phyloP scores from a whole-genome alignment of 805 yeast species.

The Wickerhamia fluorescens region DNA sequence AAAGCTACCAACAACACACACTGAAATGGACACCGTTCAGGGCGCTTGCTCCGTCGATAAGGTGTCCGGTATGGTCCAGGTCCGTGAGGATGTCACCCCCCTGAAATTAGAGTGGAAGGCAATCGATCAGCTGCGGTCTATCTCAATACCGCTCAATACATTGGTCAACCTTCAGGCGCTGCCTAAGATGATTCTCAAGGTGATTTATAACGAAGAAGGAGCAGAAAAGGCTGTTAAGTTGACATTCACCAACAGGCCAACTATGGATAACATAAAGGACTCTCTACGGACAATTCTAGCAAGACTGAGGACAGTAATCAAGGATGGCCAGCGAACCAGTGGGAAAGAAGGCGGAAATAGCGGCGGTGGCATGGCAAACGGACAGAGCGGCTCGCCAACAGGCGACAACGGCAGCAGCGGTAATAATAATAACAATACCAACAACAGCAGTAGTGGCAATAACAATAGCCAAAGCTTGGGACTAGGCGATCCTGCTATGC shows the following conservation, averaged over 20 bases:
- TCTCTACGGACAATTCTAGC: conserved; percentile 64
- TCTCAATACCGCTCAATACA: conserved; percentile 29
- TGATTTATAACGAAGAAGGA: conserved; percentile 40
- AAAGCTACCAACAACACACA: too few species aligned
- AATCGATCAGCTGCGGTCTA: conserved; percentile 28
- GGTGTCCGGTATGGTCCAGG: conserved; percentile 33
- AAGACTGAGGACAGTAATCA: conserved; percentile 49
- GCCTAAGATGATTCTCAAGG: conserved; percentile 59
- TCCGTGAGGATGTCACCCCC: conserved; percentile 37
- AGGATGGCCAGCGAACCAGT: conserved; percentile 25
- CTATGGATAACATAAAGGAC: conserved; percentile 68
- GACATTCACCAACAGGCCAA: conserved; percentile 62
- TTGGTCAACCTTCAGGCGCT: conserved; percentile 53
- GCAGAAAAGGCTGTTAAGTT: conserved; percentile 34
- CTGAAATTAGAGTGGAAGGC: conserved; percentile 37
- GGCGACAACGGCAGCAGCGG: conserved; percentile 2
- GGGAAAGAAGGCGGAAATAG: not conserved
- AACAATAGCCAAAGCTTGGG: conserved; percentile 8
- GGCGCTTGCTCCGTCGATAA: conserved; percentile 39
- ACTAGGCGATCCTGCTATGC: conserved; percentile 16
- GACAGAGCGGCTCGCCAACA: conserved; percentile 3
- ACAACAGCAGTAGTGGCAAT: conserved; percentile 6
- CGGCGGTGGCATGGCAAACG: conserved; percentile 8
- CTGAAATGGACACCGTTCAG: conserved; percentile 20
- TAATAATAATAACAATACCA: not conserved